A percentile compares a stretch with the other conserved stretches of the same genome.
phyloP scores from a whole-genome alignment of 257 asterid genomes.

The Nicotiana sylvestris region DNA sequence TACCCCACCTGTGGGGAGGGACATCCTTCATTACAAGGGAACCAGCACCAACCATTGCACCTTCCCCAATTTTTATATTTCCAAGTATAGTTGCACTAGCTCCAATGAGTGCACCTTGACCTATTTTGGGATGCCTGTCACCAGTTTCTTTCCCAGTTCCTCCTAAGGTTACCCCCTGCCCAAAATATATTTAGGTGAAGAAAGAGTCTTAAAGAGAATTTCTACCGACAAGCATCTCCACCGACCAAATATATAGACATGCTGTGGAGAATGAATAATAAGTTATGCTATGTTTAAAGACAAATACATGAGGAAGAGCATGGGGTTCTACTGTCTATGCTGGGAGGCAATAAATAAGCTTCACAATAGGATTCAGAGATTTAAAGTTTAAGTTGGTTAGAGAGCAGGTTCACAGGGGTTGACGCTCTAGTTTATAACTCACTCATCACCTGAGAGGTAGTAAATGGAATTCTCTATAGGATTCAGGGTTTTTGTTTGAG shows the following conservation, averaged over 20 bases:
- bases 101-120: conserved; percentile 47
- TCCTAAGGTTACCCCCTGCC: conserved; percentile 43
- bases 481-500: background rate
- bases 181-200: background rate
- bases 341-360: conserved; percentile 1
- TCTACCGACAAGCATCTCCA: background rate
- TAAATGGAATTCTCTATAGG: background rate
- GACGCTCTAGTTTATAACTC: background rate
- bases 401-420: background rate
- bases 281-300: background rate
- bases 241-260: background rate
- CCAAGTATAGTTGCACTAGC: conserved; percentile 41
- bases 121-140: conserved; percentile 43
- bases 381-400: background rate
- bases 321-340: background rate
- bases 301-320: background rate
- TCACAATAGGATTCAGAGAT: background rate
- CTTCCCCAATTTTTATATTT: conserved; percentile 40
- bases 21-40: conserved; percentile 36
- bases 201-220: background rate
- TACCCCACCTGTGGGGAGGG: conserved; percentile 39
- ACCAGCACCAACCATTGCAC: conserved; percentile 49
- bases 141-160: conserved; percentile 45
- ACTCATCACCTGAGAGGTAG: background rate
- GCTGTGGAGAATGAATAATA: background rate